A percentile compares a stretch with the other conserved stretches of the same genome.
Evolutionary conservation across 2,329 filamentous ascomycete species (phyloP).

Genomic region (Seiridium unicorne): DNA sequence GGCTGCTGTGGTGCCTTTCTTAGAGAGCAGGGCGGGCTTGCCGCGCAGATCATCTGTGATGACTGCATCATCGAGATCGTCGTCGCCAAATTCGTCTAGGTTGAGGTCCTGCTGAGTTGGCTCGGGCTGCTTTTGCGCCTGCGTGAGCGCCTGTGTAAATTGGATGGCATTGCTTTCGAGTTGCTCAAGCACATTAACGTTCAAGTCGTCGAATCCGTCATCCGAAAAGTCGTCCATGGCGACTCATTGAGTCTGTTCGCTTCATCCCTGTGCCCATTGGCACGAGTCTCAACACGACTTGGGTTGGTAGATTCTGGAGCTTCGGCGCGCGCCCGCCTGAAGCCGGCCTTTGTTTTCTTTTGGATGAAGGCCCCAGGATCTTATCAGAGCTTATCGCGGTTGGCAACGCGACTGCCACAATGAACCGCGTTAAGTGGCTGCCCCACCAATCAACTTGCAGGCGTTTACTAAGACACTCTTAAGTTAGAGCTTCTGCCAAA

Average conservation of each 20-base stretch:
- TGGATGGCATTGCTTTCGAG: constrained; percentile 64
- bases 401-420: background rate
- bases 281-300: background rate
- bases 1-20: constrained; percentile 11
- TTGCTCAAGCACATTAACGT: constrained; percentile 56
- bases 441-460: background rate
- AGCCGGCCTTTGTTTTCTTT: background rate
- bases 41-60: constrained; percentile 48
- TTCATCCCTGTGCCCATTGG: background rate
- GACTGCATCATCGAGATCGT: constrained; percentile 57
- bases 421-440: background rate
- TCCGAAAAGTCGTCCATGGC: constrained; percentile 58
- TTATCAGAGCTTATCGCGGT: background rate
- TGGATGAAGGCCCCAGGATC: too few relatives aligned
- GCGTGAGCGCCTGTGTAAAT: constrained; percentile 48
- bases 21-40: constrained; percentile 28
- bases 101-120: constrained; percentile 27
- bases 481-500: too few relatives aligned
- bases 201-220: constrained; percentile 61
- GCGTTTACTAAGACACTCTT: too few relatives aligned
- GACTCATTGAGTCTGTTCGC: background rate
- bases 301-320: too few relatives aligned
- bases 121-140: constrained; percentile 21
- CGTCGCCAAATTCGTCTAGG: constrained; percentile 50
- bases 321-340: background rate